Base-by-base conservation (phyloP, 2,329 filamentous ascomycete species). In the Aspergillus calidoustus region DNA sequence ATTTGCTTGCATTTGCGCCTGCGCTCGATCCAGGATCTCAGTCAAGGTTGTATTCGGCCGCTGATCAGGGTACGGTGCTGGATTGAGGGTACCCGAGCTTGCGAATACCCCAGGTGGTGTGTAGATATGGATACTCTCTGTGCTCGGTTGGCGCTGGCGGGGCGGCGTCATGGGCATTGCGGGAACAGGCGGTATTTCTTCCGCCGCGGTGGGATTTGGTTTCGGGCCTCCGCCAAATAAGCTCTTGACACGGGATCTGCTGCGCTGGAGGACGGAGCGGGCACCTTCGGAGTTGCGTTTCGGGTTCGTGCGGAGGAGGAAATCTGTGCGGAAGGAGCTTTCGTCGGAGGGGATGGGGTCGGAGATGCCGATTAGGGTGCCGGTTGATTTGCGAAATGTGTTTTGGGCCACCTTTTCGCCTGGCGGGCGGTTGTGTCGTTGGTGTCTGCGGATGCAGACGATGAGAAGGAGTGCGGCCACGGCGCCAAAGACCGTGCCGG, bases 401-500 rank as follows among this genome's bases (percentile, higher is more conserved):
- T 74, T 68, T 25, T 72, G 65, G 1, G 67, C 54, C 7, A 68
- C 38, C 50, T 74, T 77, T 5, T 64, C 58, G 3, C 61, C 53
- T 3, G 62, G 54, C 13, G 66, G 63, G 7, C 38, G 55, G 30
- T 69, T 68, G 5, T 62, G 63, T 43, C 68, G 63, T 54, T 66
- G 61, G 23, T 67, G 63, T 44, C 73, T 72, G 53, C 78, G 72
- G 57, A 79, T 66, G 65, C 74, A 79, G 58, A 75, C 72, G 43
- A 75, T 68, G 59, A 88, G 72, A 75, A 82, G 66, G 83, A 86
- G 41, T 85, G 85, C 70, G 77, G 81, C 41, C 80, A 89, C 51
- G 76, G 76, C 74, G 7, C 81, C 81, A 30, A 77, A 71, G n/a
- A 80, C 56, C 17, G 79, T 68, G 6, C 81, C 81, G 3, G 80